Evolutionary conservation across 441 rosid genomes (phyloP), one percentile per base, ranked within the genome.

Genomic region (Jatropha multifida): DNA sequence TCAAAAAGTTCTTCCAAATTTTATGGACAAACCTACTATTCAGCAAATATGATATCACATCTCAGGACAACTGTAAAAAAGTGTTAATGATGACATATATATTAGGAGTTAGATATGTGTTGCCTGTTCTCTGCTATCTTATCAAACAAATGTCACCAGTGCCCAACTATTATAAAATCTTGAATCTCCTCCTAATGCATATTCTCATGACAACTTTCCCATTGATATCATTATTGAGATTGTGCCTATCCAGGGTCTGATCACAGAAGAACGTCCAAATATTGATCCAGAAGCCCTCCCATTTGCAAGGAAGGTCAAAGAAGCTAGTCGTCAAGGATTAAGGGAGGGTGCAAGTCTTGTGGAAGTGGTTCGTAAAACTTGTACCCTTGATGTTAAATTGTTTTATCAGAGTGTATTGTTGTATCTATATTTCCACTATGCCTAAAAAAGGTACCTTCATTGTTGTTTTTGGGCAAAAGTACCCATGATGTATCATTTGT

Each of bases 341-440:
- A 86, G 73, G 79, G 98, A 96, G 85, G 99, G 99, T 68, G 87
- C 98, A 79, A 88, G 88, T 80, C 97, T 96, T 79, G 93, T 62
- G 58, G 98, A 96, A 88, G 99, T 96, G 99, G 99, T 94, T 69
- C 26, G 97, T 92, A 78, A 67, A 82, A 59, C 71, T 75, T 72
- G 37, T 59, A 11, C 32, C 32, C 6, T 44, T 71, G 37, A 64
- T 60, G 51, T 70, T 40, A 26, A 70, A 48, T 65, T 65, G 56
- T 17, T 74, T 65, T 15, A 18, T 52, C 3, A 62, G 71, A 15
- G 52, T 41, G n/a, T 46, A 37, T 18, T 49, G 2, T 55, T 37
- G 3, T 32, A 15, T 67, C 55, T 65, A 3, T 41, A 11, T 13
- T 38, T 59, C 15, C 76, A 15, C 0, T n/a, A 13, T 5, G 32